These are phyloP conservation scores for Misopates orontium DNA, from an alignment of 257 asterid species.

Conservation along the genomic window DNA sequence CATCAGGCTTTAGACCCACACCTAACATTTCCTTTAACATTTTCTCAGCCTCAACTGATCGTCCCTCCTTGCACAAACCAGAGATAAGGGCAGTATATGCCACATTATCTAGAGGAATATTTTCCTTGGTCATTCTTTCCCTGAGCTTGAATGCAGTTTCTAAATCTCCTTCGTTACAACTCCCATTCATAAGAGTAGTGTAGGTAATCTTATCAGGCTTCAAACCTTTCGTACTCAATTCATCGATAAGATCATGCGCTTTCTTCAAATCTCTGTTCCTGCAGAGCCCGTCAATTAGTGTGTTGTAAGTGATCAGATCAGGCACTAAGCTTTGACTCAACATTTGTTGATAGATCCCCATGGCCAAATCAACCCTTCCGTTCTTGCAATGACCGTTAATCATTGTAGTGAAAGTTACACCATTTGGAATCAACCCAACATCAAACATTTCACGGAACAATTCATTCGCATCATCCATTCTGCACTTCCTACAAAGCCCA, in stretches of 20 bases:
- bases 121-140: constrained; percentile 52
- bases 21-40: constrained; percentile 64
- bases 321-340: constrained; percentile 52
- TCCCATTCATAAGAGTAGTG: constrained; percentile 70
- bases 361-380: constrained; percentile 57
- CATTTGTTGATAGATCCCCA: constrained; percentile 62
- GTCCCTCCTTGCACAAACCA: constrained; percentile 67
- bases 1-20: constrained; percentile 54
- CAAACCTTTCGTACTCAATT: constrained; percentile 66
- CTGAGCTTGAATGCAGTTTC: constrained; percentile 52
- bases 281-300: constrained; percentile 70
- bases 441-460: constrained; percentile 61
- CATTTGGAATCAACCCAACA: constrained; percentile 60
- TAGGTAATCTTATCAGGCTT: constrained; percentile 85
- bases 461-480: constrained; percentile 55
- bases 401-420: constrained; percentile 78
- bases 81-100: constrained; percentile 72
- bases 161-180: constrained; percentile 73
- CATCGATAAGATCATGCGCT: constrained; percentile 52
- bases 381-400: constrained; percentile 82
- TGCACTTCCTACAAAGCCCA: constrained; percentile 58
- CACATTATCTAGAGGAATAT: constrained; percentile 60
- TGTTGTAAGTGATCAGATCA: constrained; percentile 75
- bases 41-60: constrained; percentile 53
- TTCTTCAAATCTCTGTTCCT: constrained; percentile 61